These are phyloP conservation scores for Aspergillus affinis DNA, from an alignment of 495 filamentous ascomycete species.

Conservation along the genomic window DNA sequence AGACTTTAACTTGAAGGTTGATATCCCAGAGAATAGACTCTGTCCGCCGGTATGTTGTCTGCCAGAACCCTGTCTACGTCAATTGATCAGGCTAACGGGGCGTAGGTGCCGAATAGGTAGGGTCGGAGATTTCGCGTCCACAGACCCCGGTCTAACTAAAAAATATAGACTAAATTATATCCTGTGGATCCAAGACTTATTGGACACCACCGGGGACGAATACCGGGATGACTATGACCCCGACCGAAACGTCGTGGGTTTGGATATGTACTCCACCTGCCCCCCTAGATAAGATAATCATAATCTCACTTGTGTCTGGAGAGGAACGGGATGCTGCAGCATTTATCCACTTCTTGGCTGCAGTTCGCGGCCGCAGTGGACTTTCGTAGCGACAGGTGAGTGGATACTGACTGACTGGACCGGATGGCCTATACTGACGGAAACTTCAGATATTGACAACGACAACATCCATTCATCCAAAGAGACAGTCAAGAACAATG, in stretches of 20 bases:
- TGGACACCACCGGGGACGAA: constrained; percentile 67
- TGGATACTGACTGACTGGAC: not conserved
- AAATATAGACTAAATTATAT: constrained; percentile 74
- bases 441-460: constrained; percentile 67
- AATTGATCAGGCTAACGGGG: not conserved
- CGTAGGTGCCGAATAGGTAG: constrained; percentile 67
- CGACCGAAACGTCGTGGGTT: constrained; percentile 59
- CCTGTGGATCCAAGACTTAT: constrained; percentile 80
- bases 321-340: constrained; percentile 82
- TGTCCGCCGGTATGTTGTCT: constrained; percentile 74
- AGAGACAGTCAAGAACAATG: constrained; percentile 63
- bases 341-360: constrained; percentile 92
- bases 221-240: constrained; percentile 57
- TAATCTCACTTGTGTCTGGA: constrained; percentile 23
- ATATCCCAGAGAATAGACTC: constrained; percentile 73
- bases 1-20: constrained; percentile 71
- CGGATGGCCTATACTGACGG: constrained; percentile 9
- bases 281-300: not conserved
- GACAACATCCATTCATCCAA: constrained; percentile 64
- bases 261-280: constrained; percentile 65
- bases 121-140: not conserved
- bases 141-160: constrained; percentile 10
- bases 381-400: constrained; percentile 68
- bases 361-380: constrained; percentile 63
- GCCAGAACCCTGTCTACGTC: not conserved